These are phyloP conservation scores for Trametes sanguinea DNA, from an alignment of 768 basidiomycete genomes.

Conservation along the genomic window DNA sequence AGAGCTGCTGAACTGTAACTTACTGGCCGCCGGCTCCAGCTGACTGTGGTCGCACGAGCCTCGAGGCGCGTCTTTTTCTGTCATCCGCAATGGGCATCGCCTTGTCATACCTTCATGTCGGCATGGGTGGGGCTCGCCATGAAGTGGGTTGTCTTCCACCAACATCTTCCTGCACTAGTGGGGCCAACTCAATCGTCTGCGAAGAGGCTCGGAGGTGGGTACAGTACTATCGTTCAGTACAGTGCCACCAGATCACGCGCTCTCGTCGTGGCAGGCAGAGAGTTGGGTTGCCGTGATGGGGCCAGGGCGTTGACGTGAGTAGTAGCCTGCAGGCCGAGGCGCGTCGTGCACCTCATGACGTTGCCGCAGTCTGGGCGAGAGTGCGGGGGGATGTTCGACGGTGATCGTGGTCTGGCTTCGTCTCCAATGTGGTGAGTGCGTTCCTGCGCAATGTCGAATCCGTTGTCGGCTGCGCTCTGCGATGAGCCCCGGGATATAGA, in stretches of 20 bases:
- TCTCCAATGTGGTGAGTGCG: too few species aligned
- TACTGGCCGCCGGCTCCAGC: background rate
- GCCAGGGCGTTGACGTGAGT: background rate
- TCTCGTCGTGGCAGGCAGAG: background rate
- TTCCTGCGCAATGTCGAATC: too few species aligned
- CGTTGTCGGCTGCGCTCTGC: too few species aligned
- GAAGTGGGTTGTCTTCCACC: background rate
- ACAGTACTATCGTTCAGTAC: too few species aligned
- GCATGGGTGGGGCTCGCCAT: background rate
- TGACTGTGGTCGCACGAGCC: background rate
- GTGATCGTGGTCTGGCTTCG: background rate
- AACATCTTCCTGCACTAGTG: background rate
- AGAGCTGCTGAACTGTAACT: background rate
- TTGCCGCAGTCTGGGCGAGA: background rate
- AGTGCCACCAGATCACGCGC: background rate
- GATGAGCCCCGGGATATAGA: too few species aligned
- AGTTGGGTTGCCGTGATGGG: background rate
- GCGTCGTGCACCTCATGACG: background rate
- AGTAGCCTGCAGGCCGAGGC: background rate
- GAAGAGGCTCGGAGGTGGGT: too few species aligned
- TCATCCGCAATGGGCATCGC: background rate
- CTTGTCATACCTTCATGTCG: background rate
- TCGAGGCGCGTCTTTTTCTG: background rate
- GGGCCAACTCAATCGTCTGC: too few species aligned
- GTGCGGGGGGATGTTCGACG: background rate